phyloP scores from a whole-genome alignment of 2,329 filamentous ascomycete species.

The Botrytis elliptica region DNA sequence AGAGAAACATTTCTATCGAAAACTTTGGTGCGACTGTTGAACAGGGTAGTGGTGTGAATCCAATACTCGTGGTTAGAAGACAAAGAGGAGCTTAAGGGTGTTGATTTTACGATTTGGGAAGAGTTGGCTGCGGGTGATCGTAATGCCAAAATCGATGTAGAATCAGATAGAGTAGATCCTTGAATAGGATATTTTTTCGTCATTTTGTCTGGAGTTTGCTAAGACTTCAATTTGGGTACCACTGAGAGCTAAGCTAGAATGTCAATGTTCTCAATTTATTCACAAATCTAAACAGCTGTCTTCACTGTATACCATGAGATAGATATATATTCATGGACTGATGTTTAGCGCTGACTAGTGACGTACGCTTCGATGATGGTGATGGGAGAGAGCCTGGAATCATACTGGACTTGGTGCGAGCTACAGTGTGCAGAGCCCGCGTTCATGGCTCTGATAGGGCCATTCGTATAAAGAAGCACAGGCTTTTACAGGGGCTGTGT shows the following conservation, averaged over 20 bases:
- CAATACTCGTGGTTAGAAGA: not conserved
- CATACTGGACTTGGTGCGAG: not conserved
- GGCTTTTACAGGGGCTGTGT: not conserved
- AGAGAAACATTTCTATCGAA: slow-evolving; percentile 1
- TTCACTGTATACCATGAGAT: not conserved
- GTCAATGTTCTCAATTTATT: not conserved
- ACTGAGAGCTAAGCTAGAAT: not conserved
- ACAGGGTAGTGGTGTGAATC: not conserved
- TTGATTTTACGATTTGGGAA: too few relatives aligned
- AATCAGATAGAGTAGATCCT: too few relatives aligned
- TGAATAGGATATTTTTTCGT: not conserved
- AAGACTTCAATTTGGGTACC: not conserved
- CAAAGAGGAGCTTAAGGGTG: not conserved
- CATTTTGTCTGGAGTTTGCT: not conserved
- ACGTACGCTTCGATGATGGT: not conserved
- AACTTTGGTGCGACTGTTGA: not conserved
- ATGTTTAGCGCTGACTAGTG: not conserved
- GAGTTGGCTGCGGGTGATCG: too few relatives aligned
- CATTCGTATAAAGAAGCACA: not conserved
- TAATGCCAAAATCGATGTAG: not conserved
- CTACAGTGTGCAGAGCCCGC: not conserved
- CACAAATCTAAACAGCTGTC: not conserved
- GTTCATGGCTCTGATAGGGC: not conserved
- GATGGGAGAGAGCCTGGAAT: not conserved
- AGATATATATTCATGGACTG: not conserved